Evolutionary conservation across 2,329 filamentous ascomycete genomes (phyloP), one percentile per base, ranked within the genome.

Genomic region (Neofusicoccum ribis): DNA sequence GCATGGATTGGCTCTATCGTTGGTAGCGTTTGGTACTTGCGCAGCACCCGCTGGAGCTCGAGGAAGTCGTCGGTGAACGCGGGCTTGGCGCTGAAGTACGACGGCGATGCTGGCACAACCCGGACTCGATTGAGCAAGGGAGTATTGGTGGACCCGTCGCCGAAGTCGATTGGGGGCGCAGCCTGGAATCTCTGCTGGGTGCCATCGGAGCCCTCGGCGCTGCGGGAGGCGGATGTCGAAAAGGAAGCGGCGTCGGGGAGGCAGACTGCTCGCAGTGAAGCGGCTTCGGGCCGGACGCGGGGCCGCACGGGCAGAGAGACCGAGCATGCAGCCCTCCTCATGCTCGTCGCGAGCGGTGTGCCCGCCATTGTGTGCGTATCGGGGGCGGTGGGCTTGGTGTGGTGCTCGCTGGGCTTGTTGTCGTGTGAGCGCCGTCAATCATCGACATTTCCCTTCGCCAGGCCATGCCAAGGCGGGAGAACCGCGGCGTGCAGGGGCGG

Each of bases 1-100:
- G 88, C 89, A 66, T 94, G 85, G 66, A 84, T 85, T 0, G 86
- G 77, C 1, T 87, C 78, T 11, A 93, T 80, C 3, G 83, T 85
- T 6, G 95, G 95, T 14, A 98, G 85, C 31, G 88, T 83, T 65
- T 87, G 84, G 76, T 95, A 90, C 77, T 88, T 89, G 62, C 87
- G 87, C 65, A 91, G 80, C 27, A 98, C 84, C 11, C 85, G 83
- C 71, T 92, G 87, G 54, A 99, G 84, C 51, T 83, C 81, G 69
- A 98, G 85, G 71, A 91, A 87, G 72, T 91, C 86, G 79, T 99
- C 95, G 79, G 90, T 95, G 83, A 97, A 97, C 63, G 85, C 84
- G 1, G 93, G 91, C 67, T 89, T 89, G 61, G 90, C 90, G 61
- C 92, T 93, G 82, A 98, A 99, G 81, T 99, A 99, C n/a, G 94